These are phyloP conservation scores for Yamadazyma triangularis DNA, from an alignment of 1,139 yeast genomes.

Conservation along the genomic window DNA sequence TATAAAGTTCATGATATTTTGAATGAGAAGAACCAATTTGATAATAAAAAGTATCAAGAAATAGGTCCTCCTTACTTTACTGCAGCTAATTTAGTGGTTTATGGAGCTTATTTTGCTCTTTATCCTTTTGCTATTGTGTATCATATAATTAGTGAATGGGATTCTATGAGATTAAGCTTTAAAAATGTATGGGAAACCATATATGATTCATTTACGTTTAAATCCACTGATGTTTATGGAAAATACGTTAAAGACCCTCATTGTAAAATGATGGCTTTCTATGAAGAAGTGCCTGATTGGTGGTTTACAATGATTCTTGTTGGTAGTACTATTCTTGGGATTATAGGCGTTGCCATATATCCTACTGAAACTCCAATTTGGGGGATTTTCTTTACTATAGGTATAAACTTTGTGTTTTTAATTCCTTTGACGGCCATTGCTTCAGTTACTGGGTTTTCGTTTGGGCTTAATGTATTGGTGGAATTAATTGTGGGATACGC, in stretches of 20 bases:
- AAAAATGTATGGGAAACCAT: constrained; percentile 31
- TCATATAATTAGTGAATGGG: constrained; percentile 39
- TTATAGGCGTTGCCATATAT: constrained; percentile 41
- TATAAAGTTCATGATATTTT: constrained; percentile 32
- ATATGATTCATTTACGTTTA: constrained; percentile 23
- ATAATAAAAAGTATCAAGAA: constrained; percentile 23
- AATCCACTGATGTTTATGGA: constrained; percentile 41
- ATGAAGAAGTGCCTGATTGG: constrained; percentile 61
- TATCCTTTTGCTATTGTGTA: constrained; percentile 42
- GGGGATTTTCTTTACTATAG: constrained; percentile 54
- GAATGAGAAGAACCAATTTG: constrained; percentile 27
- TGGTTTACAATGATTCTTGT: constrained; percentile 48
- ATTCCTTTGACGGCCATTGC: constrained; percentile 48
- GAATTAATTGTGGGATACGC: constrained; percentile 62
- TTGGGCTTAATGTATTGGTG: constrained; percentile 55
- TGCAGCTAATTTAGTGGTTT: constrained; percentile 39
- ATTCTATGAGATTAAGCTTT: constrained; percentile 39
- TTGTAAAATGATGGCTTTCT: constrained; percentile 48
- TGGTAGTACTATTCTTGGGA: constrained; percentile 43
- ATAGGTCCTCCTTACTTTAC: constrained; percentile 43
- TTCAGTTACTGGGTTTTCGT: constrained; percentile 48
- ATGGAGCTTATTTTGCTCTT: constrained; percentile 39
- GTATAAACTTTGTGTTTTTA: constrained; percentile 49
- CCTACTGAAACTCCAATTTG: constrained; percentile 49
- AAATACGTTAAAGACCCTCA: constrained; percentile 54